Base-by-base conservation (phyloP, 148 eudicot species). In the Persicaria maculosa region DNA sequence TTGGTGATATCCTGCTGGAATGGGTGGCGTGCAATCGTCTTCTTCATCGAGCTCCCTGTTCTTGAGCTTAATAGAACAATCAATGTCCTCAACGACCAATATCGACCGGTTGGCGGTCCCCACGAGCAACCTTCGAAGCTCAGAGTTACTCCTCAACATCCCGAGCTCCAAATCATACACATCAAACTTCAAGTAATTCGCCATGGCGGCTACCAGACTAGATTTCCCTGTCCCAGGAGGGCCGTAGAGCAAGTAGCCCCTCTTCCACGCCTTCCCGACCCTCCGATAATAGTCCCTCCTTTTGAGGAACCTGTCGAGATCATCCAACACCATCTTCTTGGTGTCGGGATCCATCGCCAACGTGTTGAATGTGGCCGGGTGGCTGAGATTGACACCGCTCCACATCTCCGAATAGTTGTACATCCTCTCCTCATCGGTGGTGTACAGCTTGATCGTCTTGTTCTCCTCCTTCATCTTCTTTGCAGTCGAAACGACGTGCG, bases 181-280 rank as follows among this genome's bases (percentile, higher is more conserved):
- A 64, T 86, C 86, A 20, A 83, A 86, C 5, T 83, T 84, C 79
- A 88, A 65, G 68, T 83, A 73, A 74, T 88, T 88, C 8, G 92
- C 88, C 80, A 88, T 84, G 0, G 92, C 92, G 0, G 89, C 92
- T 0, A 86, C 83, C 81, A 88, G 77, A 80, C 88, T 88, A 6
- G 92, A 86, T 44, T 88, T 88, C 4, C 92, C 92, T 0, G 90
- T 88, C 74, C 90, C 92, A 0, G 88, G 85, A 0, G 90, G 90
- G 0, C 92, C 88, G 20, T 83, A 89, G 80, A 89, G 48, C 74
- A 89, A 58, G 68, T 86, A 89, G 14, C 93, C 93, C 59, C 93
- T 78, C 78, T 89, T 89, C 93, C 93, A 86, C 1, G 88, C 88
- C 86, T 86, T 89, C n/a, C 90, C 93, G 0, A 85, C 83, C 7